Conservation (phyloP, 345 rosid genomes). For the Reutealis trisperma region DNA sequence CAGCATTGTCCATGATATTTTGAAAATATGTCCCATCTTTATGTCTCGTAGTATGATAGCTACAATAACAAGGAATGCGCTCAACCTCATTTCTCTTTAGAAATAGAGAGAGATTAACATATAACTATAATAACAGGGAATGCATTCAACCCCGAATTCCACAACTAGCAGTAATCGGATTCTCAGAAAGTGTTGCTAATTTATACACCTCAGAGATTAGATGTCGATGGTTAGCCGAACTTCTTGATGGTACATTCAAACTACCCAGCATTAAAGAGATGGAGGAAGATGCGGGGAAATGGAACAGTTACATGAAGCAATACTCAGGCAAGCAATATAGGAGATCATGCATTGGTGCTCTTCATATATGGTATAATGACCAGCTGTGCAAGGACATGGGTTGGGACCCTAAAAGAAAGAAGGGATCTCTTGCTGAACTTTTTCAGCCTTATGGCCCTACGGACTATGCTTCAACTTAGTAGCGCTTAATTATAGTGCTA, state of each 20-base stretch:
- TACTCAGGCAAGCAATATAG: slow-evolving; percentile 22
- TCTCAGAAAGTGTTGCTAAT: slow-evolving; percentile 37
- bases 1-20: too few species aligned
- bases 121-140: slow-evolving; percentile 28
- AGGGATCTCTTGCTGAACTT: slow-evolving; percentile 32
- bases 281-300: slow-evolving; percentile 35
- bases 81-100: too few species aligned
- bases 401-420: slow-evolving; percentile 43
- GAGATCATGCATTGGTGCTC: slow-evolving; percentile 37
- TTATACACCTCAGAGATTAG: slow-evolving; percentile 41
- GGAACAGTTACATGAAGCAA: slow-evolving; percentile 37
- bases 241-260: slow-evolving; percentile 37
- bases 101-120: too few species aligned
- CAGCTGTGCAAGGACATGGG: slow-evolving; percentile 44
- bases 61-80: too few species aligned
- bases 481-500: too few species aligned
- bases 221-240: slow-evolving; percentile 43
- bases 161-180: slow-evolving; percentile 43
- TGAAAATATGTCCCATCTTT: too few species aligned
- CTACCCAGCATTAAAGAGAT: slow-evolving; percentile 39
- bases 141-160: slow-evolving; percentile 41
- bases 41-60: too few species aligned
- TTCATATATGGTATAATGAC: slow-evolving; percentile 48
- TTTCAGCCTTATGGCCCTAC: slow-evolving; percentile 45
- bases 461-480: slow-evolving; percentile 28